Percentiles rank a stretch among this genome's conserved stretches.
These are phyloP conservation scores for Gossypium sturtianum DNA, from an alignment of 345 rosid genomes.

Conservation along the genomic window DNA sequence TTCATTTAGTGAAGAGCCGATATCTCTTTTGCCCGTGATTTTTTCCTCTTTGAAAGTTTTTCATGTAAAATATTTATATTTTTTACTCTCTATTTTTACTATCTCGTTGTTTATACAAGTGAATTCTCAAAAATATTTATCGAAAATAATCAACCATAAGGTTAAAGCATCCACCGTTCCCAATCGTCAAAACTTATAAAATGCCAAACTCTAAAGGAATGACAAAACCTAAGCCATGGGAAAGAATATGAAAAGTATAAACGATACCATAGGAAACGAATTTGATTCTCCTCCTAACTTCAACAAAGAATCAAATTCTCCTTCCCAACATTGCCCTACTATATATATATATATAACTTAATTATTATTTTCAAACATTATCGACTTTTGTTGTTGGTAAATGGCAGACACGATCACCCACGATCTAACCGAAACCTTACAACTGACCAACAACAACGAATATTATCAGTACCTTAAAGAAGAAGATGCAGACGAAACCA, in stretches of 20 bases:
- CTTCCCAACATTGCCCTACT: background rate
- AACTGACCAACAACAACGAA: background rate
- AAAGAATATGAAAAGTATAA: background rate
- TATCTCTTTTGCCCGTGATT: too few relatives aligned
- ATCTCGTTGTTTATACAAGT: fast-evolving
- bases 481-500: constrained; percentile 32
- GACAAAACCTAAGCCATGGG: background rate
- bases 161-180: too few relatives aligned
- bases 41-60: too few relatives aligned
- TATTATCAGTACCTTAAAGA: constrained; percentile 21
- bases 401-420: constrained; percentile 22
- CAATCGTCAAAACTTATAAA: too few relatives aligned
- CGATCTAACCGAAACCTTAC: constrained; percentile 8
- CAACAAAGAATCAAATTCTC: background rate
- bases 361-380: background rate
- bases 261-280: background rate
- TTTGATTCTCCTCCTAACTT: background rate
- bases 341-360: background rate
- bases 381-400: background rate
- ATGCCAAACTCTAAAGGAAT: background rate
- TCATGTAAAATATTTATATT: too few relatives aligned
- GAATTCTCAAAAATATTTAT: too few relatives aligned
- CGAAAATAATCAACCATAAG: too few relatives aligned
- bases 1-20: too few relatives aligned
- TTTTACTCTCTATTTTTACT: too few relatives aligned